Percentiles rank a stretch among this genome's conserved stretches.
These are phyloP conservation scores for Penicillium macrosclerotiorum DNA, from an alignment of 495 filamentous ascomycete genomes.

Conservation along the genomic window DNA sequence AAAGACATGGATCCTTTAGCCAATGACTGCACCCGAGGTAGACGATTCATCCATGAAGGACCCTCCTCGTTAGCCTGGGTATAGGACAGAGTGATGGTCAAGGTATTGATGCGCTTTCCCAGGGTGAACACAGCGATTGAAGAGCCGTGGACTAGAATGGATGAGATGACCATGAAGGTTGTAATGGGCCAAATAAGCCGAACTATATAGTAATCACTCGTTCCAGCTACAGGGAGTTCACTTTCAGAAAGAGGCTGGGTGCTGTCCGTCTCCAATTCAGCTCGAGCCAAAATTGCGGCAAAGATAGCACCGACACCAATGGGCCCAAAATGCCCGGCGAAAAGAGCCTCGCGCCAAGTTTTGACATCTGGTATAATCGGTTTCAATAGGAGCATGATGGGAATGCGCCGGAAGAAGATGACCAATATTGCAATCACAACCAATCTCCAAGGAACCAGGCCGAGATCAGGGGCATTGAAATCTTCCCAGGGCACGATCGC, in stretches of 20 bases:
- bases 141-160: slow-evolving; percentile 94
- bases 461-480: slow-evolving; percentile 70
- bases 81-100: slow-evolving; percentile 94
- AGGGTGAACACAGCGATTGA: slow-evolving; percentile 98
- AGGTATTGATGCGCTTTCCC: slow-evolving; percentile 96
- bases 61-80: slow-evolving; percentile 86
- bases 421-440: slow-evolving; percentile 88
- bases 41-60: slow-evolving; percentile 88
- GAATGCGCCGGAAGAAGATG: slow-evolving; percentile 93
- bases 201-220: slow-evolving; percentile 66
- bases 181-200: slow-evolving; percentile 93
- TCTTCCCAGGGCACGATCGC: slow-evolving; percentile 94
- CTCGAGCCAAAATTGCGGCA: slow-evolving; percentile 84
- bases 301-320: slow-evolving; percentile 98
- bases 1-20: slow-evolving; percentile 82
- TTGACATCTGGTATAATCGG: slow-evolving; percentile 95
- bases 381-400: slow-evolving; percentile 90
- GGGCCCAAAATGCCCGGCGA: slow-evolving; percentile 97
- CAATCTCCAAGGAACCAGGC: slow-evolving; percentile 81
- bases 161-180: slow-evolving; percentile 88
- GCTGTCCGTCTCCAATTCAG: slow-evolving; percentile 72
- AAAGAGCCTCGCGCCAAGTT: slow-evolving; percentile 96
- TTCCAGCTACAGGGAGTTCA: slow-evolving; percentile 50
- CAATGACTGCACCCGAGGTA: slow-evolving; percentile 81
- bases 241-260: slow-evolving; percentile 70